Percentiles rank a stretch among this genome's conserved stretches.
phyloP scores from a whole-genome alignment of 2,329 filamentous ascomycete species.

The Stylonectria norvegica region DNA sequence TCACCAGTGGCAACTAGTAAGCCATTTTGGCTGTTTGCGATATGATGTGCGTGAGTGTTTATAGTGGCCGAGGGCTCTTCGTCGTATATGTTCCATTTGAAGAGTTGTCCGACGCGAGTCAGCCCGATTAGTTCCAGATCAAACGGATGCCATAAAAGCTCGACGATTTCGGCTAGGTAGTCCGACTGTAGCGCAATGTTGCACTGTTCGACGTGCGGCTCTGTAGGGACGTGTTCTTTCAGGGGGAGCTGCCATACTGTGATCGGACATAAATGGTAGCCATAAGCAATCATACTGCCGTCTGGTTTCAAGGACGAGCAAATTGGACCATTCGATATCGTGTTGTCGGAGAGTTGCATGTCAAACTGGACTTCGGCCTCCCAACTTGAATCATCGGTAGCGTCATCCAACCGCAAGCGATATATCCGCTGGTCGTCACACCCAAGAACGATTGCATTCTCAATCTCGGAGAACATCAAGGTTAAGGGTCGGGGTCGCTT shows the following conservation, averaged over 20 bases:
- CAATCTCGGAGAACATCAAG: slow-evolving; percentile 19
- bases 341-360: neutral
- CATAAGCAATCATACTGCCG: neutral
- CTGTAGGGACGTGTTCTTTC: too few species aligned
- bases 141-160: too few species aligned
- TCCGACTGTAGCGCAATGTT: too few species aligned
- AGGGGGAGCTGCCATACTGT: neutral
- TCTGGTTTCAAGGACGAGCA: neutral
- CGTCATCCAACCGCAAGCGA: neutral
- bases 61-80: too few species aligned
- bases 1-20: too few species aligned
- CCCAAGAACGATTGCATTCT: neutral
- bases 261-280: neutral
- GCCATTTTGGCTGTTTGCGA: too few species aligned
- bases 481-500: slow-evolving; percentile 23
- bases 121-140: too few species aligned
- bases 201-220: too few species aligned
- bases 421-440: neutral
- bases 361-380: neutral
- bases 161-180: too few species aligned
- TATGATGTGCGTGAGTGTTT: too few species aligned
- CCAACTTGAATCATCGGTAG: neutral
- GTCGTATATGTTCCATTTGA: too few species aligned
- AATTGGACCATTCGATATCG: neutral
- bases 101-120: too few species aligned